Percentiles rank a stretch among this genome's conserved stretches.
Conservation (phyloP, 768 basidiomycete genomes). For the Psilocybe cubensis region DNA sequence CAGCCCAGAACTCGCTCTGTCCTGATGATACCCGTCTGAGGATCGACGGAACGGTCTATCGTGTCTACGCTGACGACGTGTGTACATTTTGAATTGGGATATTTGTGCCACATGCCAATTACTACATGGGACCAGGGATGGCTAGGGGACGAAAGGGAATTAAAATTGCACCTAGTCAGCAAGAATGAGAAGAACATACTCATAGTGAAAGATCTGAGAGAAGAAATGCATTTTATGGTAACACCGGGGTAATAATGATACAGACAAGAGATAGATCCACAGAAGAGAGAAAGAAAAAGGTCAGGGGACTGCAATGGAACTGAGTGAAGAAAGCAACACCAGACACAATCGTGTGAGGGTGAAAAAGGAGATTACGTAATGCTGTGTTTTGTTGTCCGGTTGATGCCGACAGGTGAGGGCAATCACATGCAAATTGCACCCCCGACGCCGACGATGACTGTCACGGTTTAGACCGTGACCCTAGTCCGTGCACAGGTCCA, state of each 20-base stretch:
- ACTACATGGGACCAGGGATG: constrained; percentile 92
- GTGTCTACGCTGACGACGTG: constrained; percentile 90
- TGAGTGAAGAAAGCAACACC: constrained; percentile 13
- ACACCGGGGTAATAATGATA: constrained; percentile 31
- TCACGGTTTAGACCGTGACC: neutral
- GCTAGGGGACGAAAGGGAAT: constrained; percentile 41
- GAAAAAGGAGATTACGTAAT: constrained; percentile 20
- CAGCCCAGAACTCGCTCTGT: constrained; percentile 91
- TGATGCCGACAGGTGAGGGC: constrained; percentile 12
- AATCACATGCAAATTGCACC: constrained; percentile 15
- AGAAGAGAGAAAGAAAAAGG: constrained; percentile 10
- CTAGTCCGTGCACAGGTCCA: no score
- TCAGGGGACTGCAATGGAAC: neutral
- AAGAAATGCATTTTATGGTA: constrained; percentile 70
- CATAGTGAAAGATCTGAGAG: constrained; percentile 82
- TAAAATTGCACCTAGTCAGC: constrained; percentile 10
- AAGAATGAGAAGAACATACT: constrained; percentile 51
- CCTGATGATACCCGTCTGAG: constrained; percentile 84
- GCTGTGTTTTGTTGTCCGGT: constrained; percentile 9
- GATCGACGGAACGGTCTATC: constrained; percentile 81
- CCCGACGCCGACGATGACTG: neutral
- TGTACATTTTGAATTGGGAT: constrained; percentile 91
- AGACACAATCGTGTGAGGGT: constrained; percentile 10
- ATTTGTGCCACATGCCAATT: constrained; percentile 94
- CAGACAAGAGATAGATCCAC: constrained; percentile 24